Base-by-base conservation (phyloP, 2,329 filamentous ascomycete species). In the Aspergillus oerlinghausenensis region DNA sequence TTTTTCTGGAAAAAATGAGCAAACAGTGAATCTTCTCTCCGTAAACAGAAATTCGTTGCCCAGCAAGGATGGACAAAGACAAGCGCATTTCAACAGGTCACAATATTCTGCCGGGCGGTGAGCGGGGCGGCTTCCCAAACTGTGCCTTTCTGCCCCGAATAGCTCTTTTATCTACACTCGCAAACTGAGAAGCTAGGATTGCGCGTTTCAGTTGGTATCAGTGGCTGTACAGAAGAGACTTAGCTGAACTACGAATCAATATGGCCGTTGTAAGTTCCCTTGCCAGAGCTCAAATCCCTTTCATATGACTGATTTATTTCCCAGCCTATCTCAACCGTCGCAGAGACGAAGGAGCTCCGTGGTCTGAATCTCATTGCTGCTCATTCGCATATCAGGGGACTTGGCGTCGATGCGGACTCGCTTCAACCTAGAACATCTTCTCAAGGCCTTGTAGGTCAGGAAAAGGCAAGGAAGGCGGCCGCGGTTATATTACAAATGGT, bases 401-500 rank as follows among this genome's bases (percentile, higher is more conserved):
- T 99, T 32, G 94, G 94, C 63, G 92, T 99, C 67, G 92, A 97
- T 80, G 80, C 86, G 57, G 92, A 96, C 70, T 94, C 91, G 6
- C 82, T 99, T 63, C 92, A 96, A 70, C 92, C 94, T 21, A 87
- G 93, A 58, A 77, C 84, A 28, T 83, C 88, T 50, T 96, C 93
- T 14, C 94, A 99, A 75, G 94, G 94, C 38, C 85, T 99, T 4
- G 93, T 99, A 8, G 94, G 94, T 49, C 94, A 99, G 77, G 88
- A 95, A 70, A 96, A 96, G 80, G 94, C 94, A 55, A 88, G 94
- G 59, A 97, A 97, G 77, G 94, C 94, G 9, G 94, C 94, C 3
- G 94, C 93, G 1, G 89, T 99, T 50, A 96, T 99, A 67, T 79
- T 99, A 60, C 92, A 96, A 80, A 99, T 99, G 94, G 95, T 96